These are phyloP conservation scores for Scopulariopsis brevicaulis DNA, from an alignment of 2,329 filamentous ascomycete genomes.

Conservation along the genomic window DNA sequence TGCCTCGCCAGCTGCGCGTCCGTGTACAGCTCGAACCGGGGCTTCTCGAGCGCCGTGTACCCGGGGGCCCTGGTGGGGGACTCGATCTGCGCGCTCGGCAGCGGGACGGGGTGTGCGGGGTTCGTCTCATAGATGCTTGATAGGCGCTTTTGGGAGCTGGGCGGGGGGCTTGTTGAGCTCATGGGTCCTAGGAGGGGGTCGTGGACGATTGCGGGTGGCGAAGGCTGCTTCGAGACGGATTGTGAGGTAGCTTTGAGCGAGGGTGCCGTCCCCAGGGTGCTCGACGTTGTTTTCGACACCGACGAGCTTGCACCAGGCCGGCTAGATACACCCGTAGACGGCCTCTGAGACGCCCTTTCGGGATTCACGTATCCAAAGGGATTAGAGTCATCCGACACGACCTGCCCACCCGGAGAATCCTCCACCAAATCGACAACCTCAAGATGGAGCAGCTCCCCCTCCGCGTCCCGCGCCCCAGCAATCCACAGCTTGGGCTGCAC, in stretches of 20 bases:
- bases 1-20: conserved; percentile 51
- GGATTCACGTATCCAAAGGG: conserved; percentile 24
- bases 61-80: conserved; percentile 1
- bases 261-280: background rate
- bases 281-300: background rate
- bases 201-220: background rate
- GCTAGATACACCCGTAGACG: background rate
- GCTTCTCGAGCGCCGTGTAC: conserved; percentile 17
- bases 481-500: conserved; percentile 49
- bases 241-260: background rate
- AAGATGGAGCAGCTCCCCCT: conserved; percentile 52
- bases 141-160: conserved; percentile 2
- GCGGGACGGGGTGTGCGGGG: background rate
- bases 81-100: background rate
- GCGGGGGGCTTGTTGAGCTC: background rate
- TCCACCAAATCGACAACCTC: conserved; percentile 47
- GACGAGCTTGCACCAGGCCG: background rate
- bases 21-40: conserved; percentile 50
- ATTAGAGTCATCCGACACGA: conserved; percentile 15
- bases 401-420: conserved; percentile 22
- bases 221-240: background rate
- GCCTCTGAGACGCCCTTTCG: background rate
- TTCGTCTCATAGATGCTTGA: background rate
- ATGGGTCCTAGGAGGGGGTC: background rate
- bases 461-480: conserved; percentile 53